Evolutionary conservation across 2,329 filamentous ascomycete species (phyloP).

Genomic region (Gyromitra esculenta): DNA sequence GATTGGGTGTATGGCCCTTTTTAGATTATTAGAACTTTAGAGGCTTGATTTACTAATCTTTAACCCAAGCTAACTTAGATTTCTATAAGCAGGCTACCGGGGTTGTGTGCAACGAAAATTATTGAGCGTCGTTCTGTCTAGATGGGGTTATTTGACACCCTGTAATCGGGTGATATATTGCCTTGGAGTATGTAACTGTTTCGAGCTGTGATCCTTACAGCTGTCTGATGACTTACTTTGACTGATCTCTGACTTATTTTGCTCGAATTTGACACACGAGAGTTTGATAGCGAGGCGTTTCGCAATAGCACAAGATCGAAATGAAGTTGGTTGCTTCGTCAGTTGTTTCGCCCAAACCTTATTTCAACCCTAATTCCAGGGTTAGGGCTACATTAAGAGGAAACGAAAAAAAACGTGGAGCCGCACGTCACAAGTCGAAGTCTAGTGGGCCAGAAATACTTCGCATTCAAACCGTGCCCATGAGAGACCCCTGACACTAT

Average conservation of each 20-base stretch:
- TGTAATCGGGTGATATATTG: background rate
- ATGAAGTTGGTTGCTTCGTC: background rate
- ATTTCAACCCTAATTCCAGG: conserved; percentile 1
- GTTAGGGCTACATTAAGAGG: background rate
- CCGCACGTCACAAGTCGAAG: conserved; percentile 20
- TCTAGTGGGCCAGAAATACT: conserved; percentile 1
- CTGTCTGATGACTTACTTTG: background rate
- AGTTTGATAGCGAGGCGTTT: background rate
- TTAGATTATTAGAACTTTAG: background rate
- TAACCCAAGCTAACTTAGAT: background rate
- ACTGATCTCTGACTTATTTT: background rate
- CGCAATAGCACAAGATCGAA: too few species aligned
- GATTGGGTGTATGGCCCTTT: background rate
- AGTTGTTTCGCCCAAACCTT: conserved; percentile 1
- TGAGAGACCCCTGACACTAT: conserved; percentile 6
- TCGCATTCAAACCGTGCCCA: conserved; percentile 27
- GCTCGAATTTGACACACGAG: background rate
- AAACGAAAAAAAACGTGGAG: conserved; percentile 11
- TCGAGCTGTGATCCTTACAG: background rate
- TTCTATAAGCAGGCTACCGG: background rate
- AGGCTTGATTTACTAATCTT: background rate
- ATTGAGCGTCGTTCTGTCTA: background rate
- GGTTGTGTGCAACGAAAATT: background rate
- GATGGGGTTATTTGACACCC: background rate
- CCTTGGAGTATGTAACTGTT: background rate